Conservation (phyloP, 768 basidiomycete genomes). For the Leucosporidium yakuticum region DNA sequence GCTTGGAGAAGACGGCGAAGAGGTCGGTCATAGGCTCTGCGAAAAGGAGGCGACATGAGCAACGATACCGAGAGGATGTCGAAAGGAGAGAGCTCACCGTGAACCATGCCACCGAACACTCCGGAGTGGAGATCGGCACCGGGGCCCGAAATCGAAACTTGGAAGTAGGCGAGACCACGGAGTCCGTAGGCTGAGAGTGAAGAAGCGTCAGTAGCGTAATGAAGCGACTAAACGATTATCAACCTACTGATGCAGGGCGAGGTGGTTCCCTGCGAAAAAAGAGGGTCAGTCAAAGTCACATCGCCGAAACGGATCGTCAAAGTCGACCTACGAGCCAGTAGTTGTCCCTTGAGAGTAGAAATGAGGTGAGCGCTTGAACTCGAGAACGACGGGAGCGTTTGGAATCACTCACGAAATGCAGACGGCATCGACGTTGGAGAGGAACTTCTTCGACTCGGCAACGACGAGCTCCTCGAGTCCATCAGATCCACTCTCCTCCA, state of each 20-base stretch:
- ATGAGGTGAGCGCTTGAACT: neutral
- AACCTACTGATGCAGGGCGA: slow-evolving; percentile 42
- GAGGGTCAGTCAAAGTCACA: neutral
- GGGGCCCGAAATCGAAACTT: slow-evolving; percentile 73
- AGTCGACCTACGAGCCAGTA: slow-evolving; percentile 59
- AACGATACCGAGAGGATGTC: neutral
- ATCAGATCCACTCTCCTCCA: slow-evolving; percentile 92
- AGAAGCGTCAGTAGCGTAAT: neutral
- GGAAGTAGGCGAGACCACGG: slow-evolving; percentile 82
- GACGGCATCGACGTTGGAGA: slow-evolving; percentile 80
- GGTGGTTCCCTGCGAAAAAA: slow-evolving; percentile 40
- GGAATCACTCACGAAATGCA: slow-evolving; percentile 58
- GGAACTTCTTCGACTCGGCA: slow-evolving; percentile 69
- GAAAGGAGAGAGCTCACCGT: slow-evolving; percentile 47
- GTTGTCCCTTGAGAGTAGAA: slow-evolving; percentile 58
- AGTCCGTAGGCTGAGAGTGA: slow-evolving; percentile 26
- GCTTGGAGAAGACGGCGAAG: slow-evolving; percentile 70
- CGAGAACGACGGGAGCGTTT: neutral
- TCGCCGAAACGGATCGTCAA: neutral
- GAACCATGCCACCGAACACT: slow-evolving; percentile 70
- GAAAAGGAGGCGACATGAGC: neutral
- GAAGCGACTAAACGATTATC: neutral
- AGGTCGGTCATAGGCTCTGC: slow-evolving; percentile 85
- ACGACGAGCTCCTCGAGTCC: slow-evolving; percentile 82
- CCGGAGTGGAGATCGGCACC: slow-evolving; percentile 85